Evolutionary conservation across 345 rosid genomes (phyloP), one percentile per base, ranked within the genome.

Genomic region (Arabidopsis suecica): DNA sequence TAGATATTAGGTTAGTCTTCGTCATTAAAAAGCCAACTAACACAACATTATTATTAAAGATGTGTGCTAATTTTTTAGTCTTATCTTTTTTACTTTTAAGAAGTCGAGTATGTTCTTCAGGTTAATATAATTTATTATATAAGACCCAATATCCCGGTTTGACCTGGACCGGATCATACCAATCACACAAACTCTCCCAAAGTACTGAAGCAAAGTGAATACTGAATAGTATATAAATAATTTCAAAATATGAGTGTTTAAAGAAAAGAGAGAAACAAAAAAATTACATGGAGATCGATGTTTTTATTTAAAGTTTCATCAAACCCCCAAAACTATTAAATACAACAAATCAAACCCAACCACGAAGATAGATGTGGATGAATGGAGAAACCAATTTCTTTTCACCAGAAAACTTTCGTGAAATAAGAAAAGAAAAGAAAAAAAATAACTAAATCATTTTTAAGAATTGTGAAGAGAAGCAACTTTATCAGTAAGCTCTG

Each of bases 311-410:
- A 49, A 18, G 77, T 72, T 78, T 60, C 74, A 67, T 60, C 68
- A 58, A 69, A 45, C 38, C 81, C 67, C 78, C 78, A 67, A 60
- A 60, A 72, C 78, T 78, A 78, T 66, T 67, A 60, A 61, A 67
- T 72, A 72, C 78, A 78, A 78, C 81, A 78, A 32, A 60, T 66
- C 51, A 78, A 78, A 67, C 78, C 74, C 81, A 65, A 73, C 78
- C 81, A 72, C 57, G 50, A 58, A 71, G 72, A 71, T 64, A 65
- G 32, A 71, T 49, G 72, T 71, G 72, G 76, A 65, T 70, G 37
- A 55, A 53, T 76, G 66, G 42, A 14, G 45, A 63, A 63, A 45
- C 71, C 65, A 69, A 45, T 7, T 34, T 16, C 18, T 69, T 68
- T 62, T 23, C 65, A 69, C 64, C 64, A 41, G 56, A 51, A 75